Base-by-base conservation (phyloP, 108 stramenopile genomes). In the Fragilariopsis cylindrus region DNA sequence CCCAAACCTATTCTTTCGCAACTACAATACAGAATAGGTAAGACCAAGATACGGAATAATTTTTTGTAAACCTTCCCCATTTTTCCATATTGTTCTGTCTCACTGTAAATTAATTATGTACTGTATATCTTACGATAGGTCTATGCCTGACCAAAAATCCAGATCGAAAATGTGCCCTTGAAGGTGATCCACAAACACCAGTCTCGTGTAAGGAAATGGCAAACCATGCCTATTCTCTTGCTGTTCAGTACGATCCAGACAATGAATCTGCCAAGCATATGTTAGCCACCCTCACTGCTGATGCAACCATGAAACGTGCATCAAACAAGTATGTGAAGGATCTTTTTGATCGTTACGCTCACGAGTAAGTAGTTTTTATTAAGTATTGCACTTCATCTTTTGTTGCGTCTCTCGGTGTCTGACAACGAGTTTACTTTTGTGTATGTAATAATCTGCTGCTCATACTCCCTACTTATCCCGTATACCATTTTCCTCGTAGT, bases 231-330 rank as follows among this genome's bases (percentile, higher is more conserved):
- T 87, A 89, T 69, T 72, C 81, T 13, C 70, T 75, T 19, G 91
- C 91, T 48, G 57, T 86, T 41, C 50, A 84, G 50, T 86, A 66
- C 63, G 82, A 87, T 70, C 62, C 77, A 6, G 41, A 62, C 21
- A 85, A 92, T 65, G 85, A 82, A 60, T 70, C 74, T 39, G 88
- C 91, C n/a, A 84, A 86, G 60, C 87, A 92, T 70, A 89, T 89
- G 81, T 80, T 92, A n/a, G 86, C 85, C 7, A 77, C 85, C 44
- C 60, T 88, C 30, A 92, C 91, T 12, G 87, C 91, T 5, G 91
- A 92, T 86, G 91, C 91, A n/a, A 88, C 87, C 67, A 86, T 92
- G 83, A 86, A 81, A 11, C 83, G 87, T 69, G 86, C 88, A 4
- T 85, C 88, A 9, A 89, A 89, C 79, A 49, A 57, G 0, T 87